Percentiles rank a stretch among this genome's conserved stretches.
These are phyloP conservation scores for Paradendryphiella salina DNA, from an alignment of 2,329 filamentous ascomycete species.

Conservation along the genomic window DNA sequence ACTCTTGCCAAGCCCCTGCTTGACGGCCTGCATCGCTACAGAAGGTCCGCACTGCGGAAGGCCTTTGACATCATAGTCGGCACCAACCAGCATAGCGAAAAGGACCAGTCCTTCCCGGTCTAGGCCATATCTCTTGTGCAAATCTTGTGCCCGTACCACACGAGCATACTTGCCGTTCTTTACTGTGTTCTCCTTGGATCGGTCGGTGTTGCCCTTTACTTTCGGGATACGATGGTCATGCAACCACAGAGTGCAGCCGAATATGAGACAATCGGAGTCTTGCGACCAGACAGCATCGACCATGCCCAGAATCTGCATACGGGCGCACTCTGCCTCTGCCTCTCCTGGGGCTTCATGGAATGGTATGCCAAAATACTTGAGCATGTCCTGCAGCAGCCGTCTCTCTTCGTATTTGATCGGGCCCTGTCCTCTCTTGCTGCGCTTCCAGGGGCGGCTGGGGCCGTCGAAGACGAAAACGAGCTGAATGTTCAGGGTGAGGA, in stretches of 20 bases:
- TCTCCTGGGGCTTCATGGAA: conserved; percentile 53
- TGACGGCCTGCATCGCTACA: conserved; percentile 34
- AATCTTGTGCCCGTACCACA: conserved; percentile 37
- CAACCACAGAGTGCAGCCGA: conserved; percentile 52
- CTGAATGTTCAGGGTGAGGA: conserved; percentile 56
- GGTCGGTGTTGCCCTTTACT: conserved; percentile 20
- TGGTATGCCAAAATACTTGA: conserved; percentile 49
- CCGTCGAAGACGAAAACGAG: conserved; percentile 61
- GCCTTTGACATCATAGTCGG: conserved; percentile 49
- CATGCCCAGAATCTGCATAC: conserved; percentile 49
- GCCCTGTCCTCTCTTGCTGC: conserved; percentile 32
- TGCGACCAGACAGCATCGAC: conserved; percentile 57
- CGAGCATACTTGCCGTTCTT: conserved; percentile 38
- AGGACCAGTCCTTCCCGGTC: conserved; percentile 46
- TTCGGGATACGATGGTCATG: conserved; percentile 38
- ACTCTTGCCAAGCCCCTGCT: conserved; percentile 34
- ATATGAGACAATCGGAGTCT: conserved; percentile 55
- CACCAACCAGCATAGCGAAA: conserved; percentile 49
- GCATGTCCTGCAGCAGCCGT: conserved; percentile 42
- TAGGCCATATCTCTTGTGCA: conserved; percentile 35
- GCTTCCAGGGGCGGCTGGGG: conserved; percentile 48
- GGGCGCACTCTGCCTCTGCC: conserved; percentile 55
- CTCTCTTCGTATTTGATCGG: conserved; percentile 43
- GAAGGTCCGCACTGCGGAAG: conserved; percentile 44
- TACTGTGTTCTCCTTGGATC: conserved; percentile 36